Conservation (phyloP, 306 rosid genomes). For the Casuarina equisetifolia region DNA sequence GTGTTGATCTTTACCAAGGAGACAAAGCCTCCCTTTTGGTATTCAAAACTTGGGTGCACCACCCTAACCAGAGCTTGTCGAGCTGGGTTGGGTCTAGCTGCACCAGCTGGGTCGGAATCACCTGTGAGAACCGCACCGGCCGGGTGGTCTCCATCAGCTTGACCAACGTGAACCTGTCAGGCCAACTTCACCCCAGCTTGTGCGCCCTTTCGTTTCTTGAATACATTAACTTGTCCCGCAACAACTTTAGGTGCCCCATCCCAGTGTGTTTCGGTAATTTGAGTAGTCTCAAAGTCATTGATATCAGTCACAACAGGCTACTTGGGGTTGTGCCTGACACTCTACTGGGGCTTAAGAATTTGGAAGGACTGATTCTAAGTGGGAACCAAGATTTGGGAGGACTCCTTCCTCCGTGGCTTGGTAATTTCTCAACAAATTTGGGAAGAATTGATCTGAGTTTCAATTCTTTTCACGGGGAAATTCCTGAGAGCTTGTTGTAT, state of each 20-base stretch:
- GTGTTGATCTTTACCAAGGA: slow-evolving; percentile 57
- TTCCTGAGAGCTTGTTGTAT: slow-evolving; percentile 73
- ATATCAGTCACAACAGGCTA: slow-evolving; percentile 70
- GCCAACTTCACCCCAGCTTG: slow-evolving; percentile 61
- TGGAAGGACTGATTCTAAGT: slow-evolving; percentile 66
- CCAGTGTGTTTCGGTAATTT: slow-evolving; percentile 72
- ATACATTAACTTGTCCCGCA: slow-evolving; percentile 59
- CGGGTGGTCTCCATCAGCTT: slow-evolving; percentile 67
- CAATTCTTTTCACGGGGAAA: slow-evolving; percentile 61
- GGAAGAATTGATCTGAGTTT: slow-evolving; percentile 60
- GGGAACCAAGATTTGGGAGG: slow-evolving; percentile 76
- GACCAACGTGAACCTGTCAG: slow-evolving; percentile 66
- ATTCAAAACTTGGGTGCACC: slow-evolving; percentile 53
- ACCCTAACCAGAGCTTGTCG: slow-evolving; percentile 64
- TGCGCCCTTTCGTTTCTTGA: slow-evolving; percentile 60
- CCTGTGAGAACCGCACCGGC: slow-evolving; percentile 71
- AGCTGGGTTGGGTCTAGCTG: slow-evolving; percentile 84
- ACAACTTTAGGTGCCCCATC: slow-evolving; percentile 56
- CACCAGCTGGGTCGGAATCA: slow-evolving; percentile 70
- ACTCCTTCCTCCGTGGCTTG: slow-evolving; percentile 72
- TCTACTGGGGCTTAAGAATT: slow-evolving; percentile 52
- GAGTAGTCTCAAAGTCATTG: slow-evolving; percentile 46
- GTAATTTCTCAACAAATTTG: slow-evolving; percentile 75
- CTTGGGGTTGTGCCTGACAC: slow-evolving; percentile 69
- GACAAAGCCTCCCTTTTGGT: slow-evolving; percentile 61